A percentile compares a stretch with the other conserved stretches of the same genome.
Evolutionary conservation across 2,329 filamentous ascomycete species (phyloP).

Genomic region (Pseudogymnoascus sp.): DNA sequence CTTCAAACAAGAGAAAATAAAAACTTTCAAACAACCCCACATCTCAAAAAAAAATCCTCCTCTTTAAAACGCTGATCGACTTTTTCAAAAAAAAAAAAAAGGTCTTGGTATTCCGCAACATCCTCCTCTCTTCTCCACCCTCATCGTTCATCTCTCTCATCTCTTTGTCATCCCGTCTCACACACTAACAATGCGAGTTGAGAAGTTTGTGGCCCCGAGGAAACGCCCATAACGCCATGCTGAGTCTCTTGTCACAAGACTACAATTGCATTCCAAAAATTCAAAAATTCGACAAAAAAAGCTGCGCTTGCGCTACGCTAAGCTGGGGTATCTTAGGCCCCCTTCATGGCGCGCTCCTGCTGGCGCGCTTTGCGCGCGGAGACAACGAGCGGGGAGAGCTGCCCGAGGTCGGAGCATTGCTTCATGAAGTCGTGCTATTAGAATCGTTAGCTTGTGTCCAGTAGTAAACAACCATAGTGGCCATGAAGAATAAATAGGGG

Average conservation of each 20-base stretch:
- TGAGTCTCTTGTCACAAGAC: not conserved
- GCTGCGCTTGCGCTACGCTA: not conserved
- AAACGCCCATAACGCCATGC: slow-evolving; percentile 5
- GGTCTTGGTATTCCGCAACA: slow-evolving; percentile 1
- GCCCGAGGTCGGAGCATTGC: slow-evolving; percentile 61
- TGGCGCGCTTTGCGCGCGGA: slow-evolving; percentile 78
- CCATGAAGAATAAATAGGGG: too few species aligned
- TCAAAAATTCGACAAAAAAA: not conserved
- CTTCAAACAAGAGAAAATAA: not conserved
- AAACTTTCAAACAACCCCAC: not conserved
- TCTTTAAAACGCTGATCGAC: slow-evolving; percentile 8
- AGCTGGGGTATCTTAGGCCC: slow-evolving; percentile 10
- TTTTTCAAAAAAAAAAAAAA: not conserved
- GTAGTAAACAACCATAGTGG: too few species aligned
- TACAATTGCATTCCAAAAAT: slow-evolving; percentile 4
- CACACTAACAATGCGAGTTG: slow-evolving; percentile 3
- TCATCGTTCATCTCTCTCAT: not conserved
- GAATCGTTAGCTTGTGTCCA: slow-evolving; percentile 22
- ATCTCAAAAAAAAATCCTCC: not conserved
- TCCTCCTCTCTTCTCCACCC: not conserved
- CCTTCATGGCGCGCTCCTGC: slow-evolving; percentile 73
- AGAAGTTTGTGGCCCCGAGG: not conserved
- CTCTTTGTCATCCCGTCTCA: not conserved
- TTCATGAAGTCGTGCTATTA: slow-evolving; percentile 72
- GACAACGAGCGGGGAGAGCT: slow-evolving; percentile 77